phyloP scores from a whole-genome alignment of 179 eudicot species.

The Actinidia arguta region DNA sequence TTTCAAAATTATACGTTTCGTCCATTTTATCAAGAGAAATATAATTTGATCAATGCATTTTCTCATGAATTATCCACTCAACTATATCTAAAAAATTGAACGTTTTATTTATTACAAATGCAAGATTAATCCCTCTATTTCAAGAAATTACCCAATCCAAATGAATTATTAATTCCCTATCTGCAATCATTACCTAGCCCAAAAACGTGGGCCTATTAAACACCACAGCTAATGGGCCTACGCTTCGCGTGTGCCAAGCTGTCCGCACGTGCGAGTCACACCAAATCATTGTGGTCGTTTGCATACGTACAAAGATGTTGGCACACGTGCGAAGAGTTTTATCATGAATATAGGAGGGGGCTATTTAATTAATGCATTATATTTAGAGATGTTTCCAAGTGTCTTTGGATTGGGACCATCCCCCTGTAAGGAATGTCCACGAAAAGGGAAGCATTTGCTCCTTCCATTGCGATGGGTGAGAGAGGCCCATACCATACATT shows the following conservation, averaged over 20 bases:
- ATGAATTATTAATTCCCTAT: too few species aligned
- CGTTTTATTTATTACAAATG: too few species aligned
- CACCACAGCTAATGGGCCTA: not conserved
- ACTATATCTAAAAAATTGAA: too few species aligned
- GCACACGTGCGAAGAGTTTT: slow-evolving; percentile 26
- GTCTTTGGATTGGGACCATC: slow-evolving; percentile 16
- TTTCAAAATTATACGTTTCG: too few species aligned
- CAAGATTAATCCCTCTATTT: too few species aligned
- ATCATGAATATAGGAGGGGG: not conserved
- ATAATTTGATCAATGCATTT: too few species aligned
- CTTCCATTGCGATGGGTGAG: slow-evolving; percentile 18
- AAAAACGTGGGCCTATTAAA: not conserved
- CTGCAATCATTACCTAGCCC: too few species aligned
- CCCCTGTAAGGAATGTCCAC: slow-evolving; percentile 17
- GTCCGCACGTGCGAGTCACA: slow-evolving; percentile 19
- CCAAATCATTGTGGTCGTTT: slow-evolving; percentile 20
- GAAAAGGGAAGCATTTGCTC: slow-evolving; percentile 23
- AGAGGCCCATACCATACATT: not conserved
- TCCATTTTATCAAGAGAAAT: too few species aligned
- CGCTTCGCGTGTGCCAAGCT: not conserved
- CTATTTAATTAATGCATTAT: not conserved
- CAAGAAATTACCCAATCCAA: too few species aligned
- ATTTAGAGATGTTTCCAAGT: slow-evolving; percentile 5
- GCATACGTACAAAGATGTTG: slow-evolving; percentile 16
- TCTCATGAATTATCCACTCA: too few species aligned